A percentile compares a stretch with the other conserved stretches of the same genome.
phyloP scores from a whole-genome alignment of 805 yeast species.

The Wickerhamomyces strasburgensis region DNA sequence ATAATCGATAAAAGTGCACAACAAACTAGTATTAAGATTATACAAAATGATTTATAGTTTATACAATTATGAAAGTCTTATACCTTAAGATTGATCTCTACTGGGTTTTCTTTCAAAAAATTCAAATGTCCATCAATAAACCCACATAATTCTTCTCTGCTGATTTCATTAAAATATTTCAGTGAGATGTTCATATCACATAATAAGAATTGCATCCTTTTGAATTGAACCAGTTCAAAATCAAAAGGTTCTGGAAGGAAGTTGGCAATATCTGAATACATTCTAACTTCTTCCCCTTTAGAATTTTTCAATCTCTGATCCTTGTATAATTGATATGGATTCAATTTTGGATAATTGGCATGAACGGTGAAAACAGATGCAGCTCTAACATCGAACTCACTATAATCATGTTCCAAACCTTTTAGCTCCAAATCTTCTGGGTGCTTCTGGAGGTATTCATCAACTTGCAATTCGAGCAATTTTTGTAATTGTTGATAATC shows the following conservation, averaged over 20 bases:
- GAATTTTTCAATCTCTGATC: conserved; percentile 16
- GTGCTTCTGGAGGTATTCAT: neutral
- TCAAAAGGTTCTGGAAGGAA: conserved; percentile 36
- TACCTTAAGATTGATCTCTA: no score
- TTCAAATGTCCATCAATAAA: conserved; percentile 42
- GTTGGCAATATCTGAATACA: conserved; percentile 22
- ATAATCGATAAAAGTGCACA: no score
- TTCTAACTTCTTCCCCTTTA: conserved; percentile 20
- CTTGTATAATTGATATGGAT: conserved; percentile 27
- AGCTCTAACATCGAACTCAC: conserved; percentile 9
- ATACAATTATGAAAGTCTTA: no score
- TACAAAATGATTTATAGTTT: no score
- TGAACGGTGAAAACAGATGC: conserved; percentile 32
- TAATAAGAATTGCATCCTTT: conserved; percentile 46
- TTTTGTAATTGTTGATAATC: conserved; percentile 37
- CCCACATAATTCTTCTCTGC: conserved; percentile 39
- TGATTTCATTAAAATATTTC: conserved; percentile 39
- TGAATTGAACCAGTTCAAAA: conserved; percentile 53
- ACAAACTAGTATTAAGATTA: no score
- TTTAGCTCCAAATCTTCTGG: conserved; percentile 9
- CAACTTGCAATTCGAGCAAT: neutral
- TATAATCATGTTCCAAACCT: conserved; percentile 13
- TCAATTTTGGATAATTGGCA: conserved; percentile 33
- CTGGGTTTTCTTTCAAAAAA: conserved; percentile 30
- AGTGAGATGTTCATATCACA: conserved; percentile 46